Percentiles rank a stretch among this genome's conserved stretches.
Conservation (phyloP, 2,329 filamentous ascomycete genomes). For the Botrytis squamosa region DNA sequence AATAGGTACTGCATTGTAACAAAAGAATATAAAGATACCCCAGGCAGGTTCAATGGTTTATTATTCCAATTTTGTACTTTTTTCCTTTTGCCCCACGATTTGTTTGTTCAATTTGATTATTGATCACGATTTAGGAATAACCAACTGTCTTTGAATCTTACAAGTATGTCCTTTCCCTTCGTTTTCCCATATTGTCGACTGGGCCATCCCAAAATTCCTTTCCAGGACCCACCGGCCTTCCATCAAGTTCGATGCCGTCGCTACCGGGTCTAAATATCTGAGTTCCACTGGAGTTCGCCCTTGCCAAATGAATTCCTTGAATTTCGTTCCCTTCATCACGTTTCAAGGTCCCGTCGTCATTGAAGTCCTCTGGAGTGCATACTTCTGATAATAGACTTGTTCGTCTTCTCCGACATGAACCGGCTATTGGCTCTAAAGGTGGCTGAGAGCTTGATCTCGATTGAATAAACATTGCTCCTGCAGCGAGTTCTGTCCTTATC, state of each 20-base stretch:
- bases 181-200: conserved; percentile 22
- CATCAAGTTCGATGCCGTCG: conserved; percentile 37
- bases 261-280: conserved; percentile 34
- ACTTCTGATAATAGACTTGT: conserved; percentile 20
- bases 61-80: conserved; percentile 24
- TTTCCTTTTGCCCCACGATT: background rate
- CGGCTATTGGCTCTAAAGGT: background rate
- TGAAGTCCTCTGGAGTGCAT: conserved; percentile 18
- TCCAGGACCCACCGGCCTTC: conserved; percentile 33
- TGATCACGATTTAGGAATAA: background rate
- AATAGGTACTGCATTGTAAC: conserved; percentile 24
- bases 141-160: conserved; percentile 21
- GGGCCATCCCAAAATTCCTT: conserved; percentile 29
- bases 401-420: conserved; percentile 1
- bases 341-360: conserved; percentile 2
- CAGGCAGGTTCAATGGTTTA: conserved; percentile 22
- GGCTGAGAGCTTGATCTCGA: conserved; percentile 8
- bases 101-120: background rate
- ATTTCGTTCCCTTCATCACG: background rate
- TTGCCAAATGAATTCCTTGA: conserved; percentile 23
- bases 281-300: conserved; percentile 36
- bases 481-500: conserved; percentile 5
- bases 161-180: conserved; percentile 34
- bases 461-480: conserved; percentile 17
- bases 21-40: conserved; percentile 29